A percentile compares a stretch with the other conserved stretches of the same genome.
Conservation (phyloP, 2,329 filamentous ascomycete species). For the Macrophomina phaseolina region DNA sequence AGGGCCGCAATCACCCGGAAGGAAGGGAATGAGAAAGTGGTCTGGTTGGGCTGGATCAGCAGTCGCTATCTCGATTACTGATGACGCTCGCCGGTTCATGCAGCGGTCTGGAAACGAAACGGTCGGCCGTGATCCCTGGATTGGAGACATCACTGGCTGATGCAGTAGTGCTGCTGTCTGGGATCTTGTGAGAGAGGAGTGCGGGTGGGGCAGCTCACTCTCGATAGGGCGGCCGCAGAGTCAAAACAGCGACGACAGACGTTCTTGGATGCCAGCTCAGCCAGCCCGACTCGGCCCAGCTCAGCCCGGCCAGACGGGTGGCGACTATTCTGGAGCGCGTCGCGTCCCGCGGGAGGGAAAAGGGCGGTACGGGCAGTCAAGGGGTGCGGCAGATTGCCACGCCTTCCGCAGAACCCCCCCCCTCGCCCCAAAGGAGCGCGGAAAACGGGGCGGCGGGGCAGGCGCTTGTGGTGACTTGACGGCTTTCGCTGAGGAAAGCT, state of each 20-base stretch:
- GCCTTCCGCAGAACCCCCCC: slow-evolving; percentile 9
- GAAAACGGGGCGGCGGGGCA: slow-evolving; percentile 7
- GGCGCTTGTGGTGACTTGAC: slow-evolving; percentile 1
- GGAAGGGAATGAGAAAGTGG: not conserved
- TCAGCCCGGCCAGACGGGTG: slow-evolving; percentile 2
- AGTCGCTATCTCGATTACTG: not conserved
- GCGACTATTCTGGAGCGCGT: not conserved
- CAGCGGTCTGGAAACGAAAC: slow-evolving; percentile 23
- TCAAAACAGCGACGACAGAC: not conserved
- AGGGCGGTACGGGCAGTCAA: slow-evolving; percentile 5
- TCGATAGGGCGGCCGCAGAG: slow-evolving; percentile 7
- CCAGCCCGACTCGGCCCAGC: slow-evolving; percentile 4
- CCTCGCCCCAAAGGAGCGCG: not conserved
- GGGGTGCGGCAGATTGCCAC: slow-evolving; percentile 12
- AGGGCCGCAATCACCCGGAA: slow-evolving; percentile 15
- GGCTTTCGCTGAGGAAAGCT: not conserved
- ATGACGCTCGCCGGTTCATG: not conserved
- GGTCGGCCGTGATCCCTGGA: slow-evolving; percentile 21
- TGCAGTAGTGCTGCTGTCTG: not conserved
- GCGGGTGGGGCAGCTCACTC: slow-evolving; percentile 4
- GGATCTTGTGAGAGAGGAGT: not conserved
- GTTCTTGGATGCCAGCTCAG: slow-evolving; percentile 19
- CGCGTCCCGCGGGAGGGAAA: not conserved
- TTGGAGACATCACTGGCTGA: slow-evolving; percentile 12
- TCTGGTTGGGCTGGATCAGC: not conserved